phyloP scores from a whole-genome alignment of 2,329 filamentous ascomycete genomes.

The Talaromyces sp. region DNA sequence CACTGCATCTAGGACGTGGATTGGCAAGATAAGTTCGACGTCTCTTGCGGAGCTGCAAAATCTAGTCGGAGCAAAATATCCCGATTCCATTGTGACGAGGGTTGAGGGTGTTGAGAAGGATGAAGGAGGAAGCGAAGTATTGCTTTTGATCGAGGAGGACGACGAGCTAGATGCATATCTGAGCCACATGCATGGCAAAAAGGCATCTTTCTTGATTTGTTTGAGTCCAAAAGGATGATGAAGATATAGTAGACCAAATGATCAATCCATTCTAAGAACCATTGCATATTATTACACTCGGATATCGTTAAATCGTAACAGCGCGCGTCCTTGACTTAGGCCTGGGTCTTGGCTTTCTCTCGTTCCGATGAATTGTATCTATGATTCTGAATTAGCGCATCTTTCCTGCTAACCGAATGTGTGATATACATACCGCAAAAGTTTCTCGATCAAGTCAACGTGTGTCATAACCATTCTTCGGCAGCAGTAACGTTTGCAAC shows the following conservation, averaged over 20 bases:
- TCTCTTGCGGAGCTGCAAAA: slow-evolving; percentile 62
- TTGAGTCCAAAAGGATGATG: slow-evolving; percentile 25
- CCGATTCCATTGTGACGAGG: slow-evolving; percentile 55
- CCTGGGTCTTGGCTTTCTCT: slow-evolving; percentile 41
- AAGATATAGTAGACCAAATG: slow-evolving; percentile 5
- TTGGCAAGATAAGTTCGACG: slow-evolving; percentile 57
- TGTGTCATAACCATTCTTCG: slow-evolving; percentile 99
- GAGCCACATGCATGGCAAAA: slow-evolving; percentile 56
- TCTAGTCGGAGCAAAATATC: slow-evolving; percentile 59
- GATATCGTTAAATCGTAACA: slow-evolving; percentile 16
- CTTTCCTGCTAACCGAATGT: neutral
- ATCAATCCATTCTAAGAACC: slow-evolving; percentile 5
- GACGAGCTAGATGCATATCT: slow-evolving; percentile 70
- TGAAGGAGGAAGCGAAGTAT: slow-evolving; percentile 57
- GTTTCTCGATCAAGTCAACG: slow-evolving; percentile 97
- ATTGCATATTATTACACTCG: slow-evolving; percentile 7
- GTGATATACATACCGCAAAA: slow-evolving; percentile 68
- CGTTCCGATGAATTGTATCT: slow-evolving; percentile 51
- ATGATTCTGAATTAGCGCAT: neutral
- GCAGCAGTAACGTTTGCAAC: slow-evolving; percentile 95
- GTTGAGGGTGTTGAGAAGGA: slow-evolving; percentile 65
- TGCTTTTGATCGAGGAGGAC: slow-evolving; percentile 64
- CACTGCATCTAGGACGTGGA: slow-evolving; percentile 54
- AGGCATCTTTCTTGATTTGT: slow-evolving; percentile 52
- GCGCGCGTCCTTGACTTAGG: slow-evolving; percentile 17